Evolutionary conservation across 805 yeast species (phyloP), one percentile per base, ranked within the genome.

Genomic region (Myxozyma monticola): DNA sequence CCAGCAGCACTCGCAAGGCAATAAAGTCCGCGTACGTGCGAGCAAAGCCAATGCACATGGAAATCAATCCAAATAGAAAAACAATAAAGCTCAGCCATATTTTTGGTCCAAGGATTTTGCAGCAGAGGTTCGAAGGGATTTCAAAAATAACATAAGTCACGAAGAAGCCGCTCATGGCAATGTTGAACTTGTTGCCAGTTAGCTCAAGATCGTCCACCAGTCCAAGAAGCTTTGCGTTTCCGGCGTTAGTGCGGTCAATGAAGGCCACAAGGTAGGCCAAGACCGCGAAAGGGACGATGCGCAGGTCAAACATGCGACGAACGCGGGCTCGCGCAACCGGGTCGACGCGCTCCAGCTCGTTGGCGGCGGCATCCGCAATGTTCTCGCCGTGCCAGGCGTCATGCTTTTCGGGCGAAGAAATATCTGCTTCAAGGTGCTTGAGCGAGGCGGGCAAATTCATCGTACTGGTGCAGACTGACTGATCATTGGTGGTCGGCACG

Each of bases 181-280:
- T 75, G 60, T 77, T 42, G 65, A 62, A 51, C 69, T 72, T 74
- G 73, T 73, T 37, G 70, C 65, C 25, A 3, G 59, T 51, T 37
- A 76, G 66, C 15, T 67, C 66, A 20, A 75, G 59, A 51, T 75
- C 77, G 10, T 48, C 61, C 26, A 67, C 72, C 36, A 75, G 56
- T 8, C 75, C 74, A 46, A 68, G 68, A 3, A 76, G 71, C 51
- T 71, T 70, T 8, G 78, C 78, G 57, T 74, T 72, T 34, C 75
- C 70, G 40, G 75, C 70, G 54, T 75, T 74, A 18, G 72, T 74
- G 46, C 74, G 71, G 57, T 76, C 78, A 46, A 76, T 63, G 21
- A 74, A 73, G 21, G 55, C 57, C 10, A 62, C 38, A 20, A 62
- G 24, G 44, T 61, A 61, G 30, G 62, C 21, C 18, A 57, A 12